phyloP scores from a whole-genome alignment of 495 filamentous ascomycete genomes.

The Pseudotulostoma volvatum region DNA sequence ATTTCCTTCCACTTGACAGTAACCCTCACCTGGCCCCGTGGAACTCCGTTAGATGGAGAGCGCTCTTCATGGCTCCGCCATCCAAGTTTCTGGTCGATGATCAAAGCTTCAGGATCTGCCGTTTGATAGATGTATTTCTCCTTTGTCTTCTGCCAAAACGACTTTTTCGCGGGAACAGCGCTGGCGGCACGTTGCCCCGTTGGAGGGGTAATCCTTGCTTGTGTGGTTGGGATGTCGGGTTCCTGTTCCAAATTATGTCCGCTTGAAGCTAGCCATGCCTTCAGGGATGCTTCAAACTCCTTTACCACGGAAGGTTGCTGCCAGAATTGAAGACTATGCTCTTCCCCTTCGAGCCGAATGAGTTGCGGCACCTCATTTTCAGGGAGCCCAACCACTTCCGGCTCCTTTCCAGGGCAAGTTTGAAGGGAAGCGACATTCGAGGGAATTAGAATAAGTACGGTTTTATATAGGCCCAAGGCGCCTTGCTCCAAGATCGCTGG shows the following conservation, averaged over 20 bases:
- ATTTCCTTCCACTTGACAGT: constrained; percentile 8
- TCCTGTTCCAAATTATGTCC: constrained; percentile 6
- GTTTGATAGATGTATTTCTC: constrained; percentile 1
- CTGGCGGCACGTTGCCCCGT: neutral
- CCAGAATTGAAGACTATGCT: constrained; percentile 15
- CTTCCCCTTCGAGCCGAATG: constrained; percentile 11
- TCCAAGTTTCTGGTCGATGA: constrained; percentile 4
- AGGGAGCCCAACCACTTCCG: constrained; percentile 12
- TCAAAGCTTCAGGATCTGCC: constrained; percentile 2
- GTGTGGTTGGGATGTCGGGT: neutral
- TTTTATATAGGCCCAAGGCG: constrained; percentile 9
- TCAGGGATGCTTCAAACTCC: constrained; percentile 8
- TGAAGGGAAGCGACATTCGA: constrained; percentile 9
- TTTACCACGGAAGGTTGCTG: constrained; percentile 8
- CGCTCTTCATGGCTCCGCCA: constrained; percentile 6
- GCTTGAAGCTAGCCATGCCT: constrained; percentile 2
- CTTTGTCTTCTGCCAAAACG: constrained; percentile 1
- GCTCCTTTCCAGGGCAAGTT: constrained; percentile 3
- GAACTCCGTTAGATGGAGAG: neutral
- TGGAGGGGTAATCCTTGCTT: constrained; percentile 1
- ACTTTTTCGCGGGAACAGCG: neutral
- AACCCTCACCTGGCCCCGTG: constrained; percentile 6
- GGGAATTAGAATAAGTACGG: constrained; percentile 16
- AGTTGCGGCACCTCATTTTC: constrained; percentile 8
- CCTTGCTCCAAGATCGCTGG: constrained; percentile 10